These are phyloP conservation scores for Clathrus columnatus DNA, from an alignment of 768 basidiomycete genomes.

Conservation along the genomic window DNA sequence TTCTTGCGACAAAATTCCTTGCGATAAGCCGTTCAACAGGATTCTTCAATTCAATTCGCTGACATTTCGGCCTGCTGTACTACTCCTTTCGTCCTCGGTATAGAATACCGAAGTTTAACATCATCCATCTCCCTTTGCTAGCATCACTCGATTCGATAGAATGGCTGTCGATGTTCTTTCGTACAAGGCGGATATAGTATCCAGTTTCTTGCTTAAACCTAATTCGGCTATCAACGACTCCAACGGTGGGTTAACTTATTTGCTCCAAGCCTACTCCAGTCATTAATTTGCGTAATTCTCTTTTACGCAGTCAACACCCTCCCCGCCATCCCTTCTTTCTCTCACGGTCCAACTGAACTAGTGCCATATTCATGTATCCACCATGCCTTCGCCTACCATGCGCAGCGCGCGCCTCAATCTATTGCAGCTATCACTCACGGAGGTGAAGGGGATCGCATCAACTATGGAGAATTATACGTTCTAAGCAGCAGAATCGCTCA, in stretches of 20 bases:
- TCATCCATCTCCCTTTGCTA: no score
- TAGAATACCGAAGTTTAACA: neutral
- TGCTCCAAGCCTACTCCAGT: neutral
- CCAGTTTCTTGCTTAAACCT: neutral
- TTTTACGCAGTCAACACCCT: neutral
- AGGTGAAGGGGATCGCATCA: constrained; percentile 32
- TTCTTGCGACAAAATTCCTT: neutral
- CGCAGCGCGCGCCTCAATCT: constrained; percentile 30
- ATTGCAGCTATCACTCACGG: constrained; percentile 38
- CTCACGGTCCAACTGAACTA: constrained; percentile 24
- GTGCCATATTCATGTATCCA: constrained; percentile 43
- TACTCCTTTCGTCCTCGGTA: neutral
- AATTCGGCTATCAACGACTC: neutral
- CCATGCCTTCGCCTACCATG: constrained; percentile 45
- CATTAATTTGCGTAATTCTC: neutral
- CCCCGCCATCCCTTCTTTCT: neutral
- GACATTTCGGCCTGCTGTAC: neutral
- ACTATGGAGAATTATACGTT: constrained; percentile 42
- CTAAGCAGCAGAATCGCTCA: constrained; percentile 38
- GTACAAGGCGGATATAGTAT: neutral
- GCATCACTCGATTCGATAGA: neutral
- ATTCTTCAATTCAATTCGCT: no score
- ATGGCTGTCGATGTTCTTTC: neutral
- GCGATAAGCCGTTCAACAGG: no score
- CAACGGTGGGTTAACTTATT: neutral